Conservation (phyloP, 1,284 basidiomycete species). For the Malassezia obtusa region DNA sequence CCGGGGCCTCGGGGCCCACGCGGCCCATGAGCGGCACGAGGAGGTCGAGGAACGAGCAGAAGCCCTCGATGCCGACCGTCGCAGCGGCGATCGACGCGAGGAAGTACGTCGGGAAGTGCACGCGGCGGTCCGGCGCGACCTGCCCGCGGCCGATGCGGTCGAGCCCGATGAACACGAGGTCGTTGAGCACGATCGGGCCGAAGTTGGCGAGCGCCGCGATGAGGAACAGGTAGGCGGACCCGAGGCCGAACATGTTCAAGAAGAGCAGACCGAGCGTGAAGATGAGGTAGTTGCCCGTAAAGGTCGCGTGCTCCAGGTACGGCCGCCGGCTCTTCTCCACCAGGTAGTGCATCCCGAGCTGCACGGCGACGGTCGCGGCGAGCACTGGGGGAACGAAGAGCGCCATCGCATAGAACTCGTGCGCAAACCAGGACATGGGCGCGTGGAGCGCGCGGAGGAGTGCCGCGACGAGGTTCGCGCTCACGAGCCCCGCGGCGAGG, state of each 20-base stretch:
- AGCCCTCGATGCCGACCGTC: constrained; percentile 61
- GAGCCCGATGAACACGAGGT: constrained; percentile 33
- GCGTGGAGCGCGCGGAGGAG: constrained; percentile 60
- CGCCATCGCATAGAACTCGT: constrained; percentile 61
- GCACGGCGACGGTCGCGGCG: constrained; percentile 56
- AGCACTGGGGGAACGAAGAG: constrained; percentile 66
- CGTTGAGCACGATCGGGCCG: constrained; percentile 26
- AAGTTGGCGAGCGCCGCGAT: constrained; percentile 50
- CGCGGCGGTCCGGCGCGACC: constrained; percentile 30
- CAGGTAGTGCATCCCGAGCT: constrained; percentile 58
- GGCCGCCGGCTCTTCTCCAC: constrained; percentile 49
- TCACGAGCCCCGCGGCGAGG: constrained; percentile 53
- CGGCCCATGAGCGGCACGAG: constrained; percentile 76
- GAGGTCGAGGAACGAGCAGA: constrained; percentile 64
- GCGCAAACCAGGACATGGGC: constrained; percentile 52
- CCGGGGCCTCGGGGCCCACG: constrained; percentile 51
- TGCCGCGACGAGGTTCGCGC: constrained; percentile 64
- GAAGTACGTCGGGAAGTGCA: constrained; percentile 31
- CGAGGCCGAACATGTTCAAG: constrained; percentile 58
- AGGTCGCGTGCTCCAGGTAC: constrained; percentile 37
- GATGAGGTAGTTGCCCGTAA: constrained; percentile 27
- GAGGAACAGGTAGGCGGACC: constrained; percentile 62
- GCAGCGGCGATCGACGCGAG: constrained; percentile 53
- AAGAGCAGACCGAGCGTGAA: constrained; percentile 27
- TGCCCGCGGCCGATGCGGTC: constrained; percentile 25